Evolutionary conservation across 2,329 filamentous ascomycete genomes (phyloP).

Genomic region (Pseudogymnoascus sp.): DNA sequence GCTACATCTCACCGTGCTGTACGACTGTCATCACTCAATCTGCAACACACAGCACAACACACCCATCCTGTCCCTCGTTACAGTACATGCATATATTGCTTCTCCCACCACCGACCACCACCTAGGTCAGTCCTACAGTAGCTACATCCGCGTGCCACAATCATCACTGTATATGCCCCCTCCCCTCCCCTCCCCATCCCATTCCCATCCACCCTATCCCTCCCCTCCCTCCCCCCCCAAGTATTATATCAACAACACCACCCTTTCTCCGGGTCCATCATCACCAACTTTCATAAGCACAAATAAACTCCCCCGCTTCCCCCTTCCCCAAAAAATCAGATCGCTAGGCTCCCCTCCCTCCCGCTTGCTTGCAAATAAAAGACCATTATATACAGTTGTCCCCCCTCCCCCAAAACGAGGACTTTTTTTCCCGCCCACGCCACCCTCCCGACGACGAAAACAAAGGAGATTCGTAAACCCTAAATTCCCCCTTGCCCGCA

Average conservation of each 20-base stretch:
- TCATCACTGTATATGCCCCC: background rate
- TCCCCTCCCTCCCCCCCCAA: background rate
- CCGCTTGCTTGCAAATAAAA: background rate
- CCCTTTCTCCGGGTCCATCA: background rate
- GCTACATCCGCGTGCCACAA: background rate
- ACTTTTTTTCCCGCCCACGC: background rate
- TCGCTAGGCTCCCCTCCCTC: background rate
- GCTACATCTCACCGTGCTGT: background rate
- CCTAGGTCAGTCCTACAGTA: background rate
- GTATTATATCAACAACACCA: background rate
- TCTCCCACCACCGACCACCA: background rate
- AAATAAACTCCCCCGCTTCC: background rate
- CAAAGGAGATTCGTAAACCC: background rate
- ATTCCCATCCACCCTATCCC: background rate
- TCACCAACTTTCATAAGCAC: background rate
- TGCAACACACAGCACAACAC: background rate
- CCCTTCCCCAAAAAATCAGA: background rate
- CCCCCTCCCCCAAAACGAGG: background rate
- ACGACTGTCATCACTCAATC: background rate
- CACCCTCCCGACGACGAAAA: background rate
- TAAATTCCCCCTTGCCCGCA: background rate
- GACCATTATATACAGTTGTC: background rate
- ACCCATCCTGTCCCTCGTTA: background rate
- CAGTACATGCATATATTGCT: conserved; percentile 7
- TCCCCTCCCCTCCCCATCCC: background rate